Base-by-base conservation (phyloP, 2,329 filamentous ascomycete genomes). In the Penicillium sp. region DNA sequence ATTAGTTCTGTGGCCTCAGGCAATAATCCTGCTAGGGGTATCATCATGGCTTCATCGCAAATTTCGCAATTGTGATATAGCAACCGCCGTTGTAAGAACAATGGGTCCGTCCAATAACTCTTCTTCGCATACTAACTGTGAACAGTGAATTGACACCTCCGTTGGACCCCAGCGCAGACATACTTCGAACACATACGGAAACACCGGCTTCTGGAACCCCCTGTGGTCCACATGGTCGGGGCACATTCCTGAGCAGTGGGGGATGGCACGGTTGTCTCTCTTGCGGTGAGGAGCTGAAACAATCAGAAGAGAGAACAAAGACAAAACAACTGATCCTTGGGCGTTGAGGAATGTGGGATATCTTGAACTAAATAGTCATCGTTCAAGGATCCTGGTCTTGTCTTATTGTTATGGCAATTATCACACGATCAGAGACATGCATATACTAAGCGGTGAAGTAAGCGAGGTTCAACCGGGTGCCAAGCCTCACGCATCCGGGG, bases 201-300 rank as follows among this genome's bases (percentile, higher is more conserved):
- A 19, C 44, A 18, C 40, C 27, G 19, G 11, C 34, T 49, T 46
- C 41, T 49, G 47, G 47, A 46, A 49, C 35, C 41, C 41, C 41
- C 45, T 4, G 7, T 34, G 41, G 27, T 46, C 47, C 47, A 49
- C 47, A 49, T 46, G 41, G 47, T 30, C 39, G 41, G 31, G 43
- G 19, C 44, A 9, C 47, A 49, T 49, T 49, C 47, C 47, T 40
- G 13, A 34, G 41, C 35, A 41, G 47, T 31, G 47, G 47, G 41
- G 47, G 41, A 25, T 40, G 46, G 28, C 29, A 40, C 44, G 28
- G 12, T 44, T 44, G 41, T 44, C 34, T 49, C 18, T 49, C 27
- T 33, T 46, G 46, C 46, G 46, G 46, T 49, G 46, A 49, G 46
- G 46, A 49, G 46, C 22, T 49, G 46, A 49, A 39, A 49, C 46